A percentile compares a stretch with the other conserved stretches of the same genome.
These are phyloP conservation scores for Cryptococcus sp. DNA, from an alignment of 1,284 basidiomycete genomes.

Conservation along the genomic window DNA sequence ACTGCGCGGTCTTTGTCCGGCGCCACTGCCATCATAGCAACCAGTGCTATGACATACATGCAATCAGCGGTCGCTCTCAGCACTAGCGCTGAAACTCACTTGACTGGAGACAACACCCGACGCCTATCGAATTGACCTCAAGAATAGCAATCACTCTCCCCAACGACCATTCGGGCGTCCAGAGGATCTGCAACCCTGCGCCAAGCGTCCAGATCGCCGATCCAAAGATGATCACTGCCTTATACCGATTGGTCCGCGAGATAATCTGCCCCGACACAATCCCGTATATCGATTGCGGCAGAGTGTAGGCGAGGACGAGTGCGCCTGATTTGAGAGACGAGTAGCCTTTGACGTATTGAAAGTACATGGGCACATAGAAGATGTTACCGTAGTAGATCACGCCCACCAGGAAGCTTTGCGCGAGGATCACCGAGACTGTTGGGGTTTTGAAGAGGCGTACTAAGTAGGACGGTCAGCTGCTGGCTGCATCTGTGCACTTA, in stretches of 20 bases:
- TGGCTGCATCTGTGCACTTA: background rate
- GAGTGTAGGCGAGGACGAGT: slow-evolving; percentile 33
- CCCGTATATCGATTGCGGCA: slow-evolving; percentile 29
- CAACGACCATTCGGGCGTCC: slow-evolving; percentile 12
- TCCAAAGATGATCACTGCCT: slow-evolving; percentile 28
- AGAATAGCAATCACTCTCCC: slow-evolving; percentile 23
- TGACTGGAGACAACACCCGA: slow-evolving; percentile 31
- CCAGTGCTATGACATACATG: slow-evolving; percentile 18
- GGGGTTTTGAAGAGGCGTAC: slow-evolving; percentile 33
- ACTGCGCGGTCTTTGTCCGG: slow-evolving; percentile 34
- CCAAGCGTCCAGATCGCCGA: slow-evolving; percentile 25
- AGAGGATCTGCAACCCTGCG: slow-evolving; percentile 27
- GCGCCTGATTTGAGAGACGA: slow-evolving; percentile 31
- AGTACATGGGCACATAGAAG: slow-evolving; percentile 39
- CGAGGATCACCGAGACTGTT: slow-evolving; percentile 27
- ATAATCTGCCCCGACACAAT: slow-evolving; percentile 24
- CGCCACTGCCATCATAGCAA: slow-evolving; percentile 28
- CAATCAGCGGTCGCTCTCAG: background rate
- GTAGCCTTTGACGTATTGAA: slow-evolving; percentile 40
- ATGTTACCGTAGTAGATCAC: slow-evolving; percentile 42
- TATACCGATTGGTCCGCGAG: slow-evolving; percentile 32
- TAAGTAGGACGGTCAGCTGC: slow-evolving; percentile 13
- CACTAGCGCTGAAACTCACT: no score
- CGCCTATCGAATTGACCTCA: slow-evolving; percentile 26
- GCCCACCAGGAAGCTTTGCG: slow-evolving; percentile 36